These are phyloP conservation scores for Pseudonitzschia delicatissima DNA, from an alignment of 108 stramenopile species.

Conservation along the genomic window DNA sequence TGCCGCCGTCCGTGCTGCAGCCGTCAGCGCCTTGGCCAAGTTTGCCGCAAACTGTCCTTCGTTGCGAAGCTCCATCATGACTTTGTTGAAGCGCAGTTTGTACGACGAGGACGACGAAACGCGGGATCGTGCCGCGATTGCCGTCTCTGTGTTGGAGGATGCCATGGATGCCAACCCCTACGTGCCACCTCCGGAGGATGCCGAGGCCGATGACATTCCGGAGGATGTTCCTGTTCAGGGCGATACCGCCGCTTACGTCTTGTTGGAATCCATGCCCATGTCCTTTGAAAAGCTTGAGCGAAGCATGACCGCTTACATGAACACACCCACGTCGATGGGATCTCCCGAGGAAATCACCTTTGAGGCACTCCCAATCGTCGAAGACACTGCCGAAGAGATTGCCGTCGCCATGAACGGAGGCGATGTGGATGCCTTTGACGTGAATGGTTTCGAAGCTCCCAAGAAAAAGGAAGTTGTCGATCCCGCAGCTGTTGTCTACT, in stretches of 20 bases:
- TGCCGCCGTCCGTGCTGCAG: constrained; percentile 90
- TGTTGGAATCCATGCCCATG: constrained; percentile 83
- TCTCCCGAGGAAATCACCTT: constrained; percentile 62
- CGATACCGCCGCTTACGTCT: constrained; percentile 61
- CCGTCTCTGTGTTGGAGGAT: constrained; percentile 65
- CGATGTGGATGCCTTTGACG: constrained; percentile 22
- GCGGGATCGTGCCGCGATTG: constrained; percentile 85
- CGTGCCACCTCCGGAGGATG: constrained; percentile 57
- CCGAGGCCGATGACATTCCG: constrained; percentile 44
- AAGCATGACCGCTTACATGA: constrained; percentile 73
- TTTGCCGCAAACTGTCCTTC: constrained; percentile 87
- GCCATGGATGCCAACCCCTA: constrained; percentile 64
- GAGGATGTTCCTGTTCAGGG: constrained; percentile 51
- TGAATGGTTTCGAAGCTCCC: constrained; percentile 22
- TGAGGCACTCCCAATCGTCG: constrained; percentile 71
- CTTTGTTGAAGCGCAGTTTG: constrained; percentile 75
- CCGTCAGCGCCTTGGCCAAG: constrained; percentile 84
- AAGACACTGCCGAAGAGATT: constrained; percentile 57
- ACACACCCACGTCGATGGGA: constrained; percentile 55
- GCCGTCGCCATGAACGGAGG: constrained; percentile 12
- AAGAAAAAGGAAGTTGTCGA: constrained; percentile 55
- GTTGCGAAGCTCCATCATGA: constrained; percentile 75
- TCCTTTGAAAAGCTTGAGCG: constrained; percentile 77
- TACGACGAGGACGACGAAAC: constrained; percentile 96
- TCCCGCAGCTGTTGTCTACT: constrained; percentile 78